Conservation (phyloP, 208 protist species). For the Angomonas ambiguus region DNA sequence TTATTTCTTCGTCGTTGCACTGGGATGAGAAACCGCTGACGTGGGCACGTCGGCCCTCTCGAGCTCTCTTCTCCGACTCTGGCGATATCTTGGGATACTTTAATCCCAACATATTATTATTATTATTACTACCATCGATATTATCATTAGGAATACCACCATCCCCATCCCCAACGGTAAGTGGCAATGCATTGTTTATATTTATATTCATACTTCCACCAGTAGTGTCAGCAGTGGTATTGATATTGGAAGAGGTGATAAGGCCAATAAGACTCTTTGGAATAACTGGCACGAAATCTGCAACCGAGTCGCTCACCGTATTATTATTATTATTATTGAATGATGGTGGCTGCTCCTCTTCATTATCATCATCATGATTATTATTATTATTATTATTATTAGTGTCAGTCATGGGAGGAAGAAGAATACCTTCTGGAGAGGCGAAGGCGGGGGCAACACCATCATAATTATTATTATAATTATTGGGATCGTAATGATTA, state of each 20-base stretch:
- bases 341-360: background rate
- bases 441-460: too few relatives aligned
- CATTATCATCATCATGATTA: background rate
- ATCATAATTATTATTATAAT: too few relatives aligned
- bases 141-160: background rate
- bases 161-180: too few relatives aligned
- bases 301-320: slow-evolving; percentile 39
- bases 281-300: slow-evolving; percentile 59
- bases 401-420: too few relatives aligned
- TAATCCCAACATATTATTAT: slow-evolving; percentile 32
- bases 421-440: too few relatives aligned
- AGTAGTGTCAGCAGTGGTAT: too few relatives aligned
- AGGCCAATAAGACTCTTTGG: slow-evolving; percentile 32
- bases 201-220: too few relatives aligned
- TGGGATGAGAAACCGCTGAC: slow-evolving; percentile 61
- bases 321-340: too few relatives aligned
- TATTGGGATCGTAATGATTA: too few relatives aligned
- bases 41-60: slow-evolving; percentile 77
- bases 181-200: too few relatives aligned
- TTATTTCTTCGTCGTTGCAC: slow-evolving; percentile 58
- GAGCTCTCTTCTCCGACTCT: slow-evolving; percentile 48
- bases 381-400: background rate
- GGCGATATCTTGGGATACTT: slow-evolving; percentile 69
- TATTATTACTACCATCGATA: slow-evolving; percentile 7
- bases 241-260: slow-evolving; percentile 15